Percentiles rank a stretch among this genome's conserved stretches.
phyloP scores from a whole-genome alignment of 768 basidiomycete species.

The Grammothele lineata region DNA sequence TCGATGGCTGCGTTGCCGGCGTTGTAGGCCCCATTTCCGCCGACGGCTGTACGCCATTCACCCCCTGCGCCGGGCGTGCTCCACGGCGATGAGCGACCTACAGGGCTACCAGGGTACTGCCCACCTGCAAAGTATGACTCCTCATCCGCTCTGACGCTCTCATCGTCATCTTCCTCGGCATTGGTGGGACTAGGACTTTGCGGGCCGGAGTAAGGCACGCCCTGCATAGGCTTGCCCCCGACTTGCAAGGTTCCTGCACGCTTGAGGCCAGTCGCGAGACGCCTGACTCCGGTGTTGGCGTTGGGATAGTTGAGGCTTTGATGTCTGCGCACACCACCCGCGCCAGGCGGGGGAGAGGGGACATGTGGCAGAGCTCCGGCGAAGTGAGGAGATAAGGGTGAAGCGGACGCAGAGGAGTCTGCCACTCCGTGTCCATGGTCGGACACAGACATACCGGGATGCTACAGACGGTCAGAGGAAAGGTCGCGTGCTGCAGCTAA shows the following conservation, averaged over 20 bases:
- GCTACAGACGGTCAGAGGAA: constrained; percentile 18
- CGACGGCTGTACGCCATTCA: constrained; percentile 54
- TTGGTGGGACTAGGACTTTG: constrained; percentile 44
- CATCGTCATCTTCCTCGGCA: constrained; percentile 57
- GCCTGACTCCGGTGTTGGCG: constrained; percentile 43
- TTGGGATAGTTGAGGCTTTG: constrained; percentile 75
- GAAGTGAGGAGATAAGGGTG: constrained; percentile 66
- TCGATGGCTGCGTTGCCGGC: constrained; percentile 47
- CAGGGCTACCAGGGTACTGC: constrained; percentile 49
- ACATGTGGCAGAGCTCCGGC: constrained; percentile 37
- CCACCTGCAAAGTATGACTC: constrained; percentile 45
- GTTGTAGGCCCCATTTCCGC: constrained; percentile 21
- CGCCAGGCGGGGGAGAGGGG: constrained; percentile 65
- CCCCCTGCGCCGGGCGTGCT: constrained; percentile 35
- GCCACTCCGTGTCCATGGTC: constrained; percentile 41
- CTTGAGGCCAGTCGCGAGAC: constrained; percentile 54
- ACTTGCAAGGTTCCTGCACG: constrained; percentile 75
- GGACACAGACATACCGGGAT: constrained; percentile 31
- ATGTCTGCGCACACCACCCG: constrained; percentile 70
- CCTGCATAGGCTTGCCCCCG: constrained; percentile 29
- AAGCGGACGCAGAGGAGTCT: constrained; percentile 42
- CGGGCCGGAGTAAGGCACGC: constrained; percentile 22
- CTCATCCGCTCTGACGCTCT: constrained; percentile 44
- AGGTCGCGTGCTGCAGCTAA: constrained; percentile 1
- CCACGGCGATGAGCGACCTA: constrained; percentile 69